phyloP scores from a whole-genome alignment of 306 rosid species.

The Trifolium fragiferum region DNA sequence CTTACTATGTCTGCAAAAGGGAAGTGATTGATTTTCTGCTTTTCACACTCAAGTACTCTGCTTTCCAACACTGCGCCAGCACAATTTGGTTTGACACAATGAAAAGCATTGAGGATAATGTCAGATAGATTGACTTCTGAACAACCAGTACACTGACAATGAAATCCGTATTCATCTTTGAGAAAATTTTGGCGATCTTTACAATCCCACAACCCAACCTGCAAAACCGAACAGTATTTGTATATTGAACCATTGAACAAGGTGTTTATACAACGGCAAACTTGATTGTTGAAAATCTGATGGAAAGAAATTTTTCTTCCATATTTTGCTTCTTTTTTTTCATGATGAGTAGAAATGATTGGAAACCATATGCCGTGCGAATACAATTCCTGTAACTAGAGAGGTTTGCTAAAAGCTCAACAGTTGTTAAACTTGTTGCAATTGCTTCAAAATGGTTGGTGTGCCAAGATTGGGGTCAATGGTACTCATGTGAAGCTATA shows the following conservation, averaged over 20 bases:
- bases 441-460: constrained; percentile 16
- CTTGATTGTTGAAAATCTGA: constrained; percentile 8
- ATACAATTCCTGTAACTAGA: constrained; percentile 17
- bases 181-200: constrained; percentile 72
- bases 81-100: constrained; percentile 65
- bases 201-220: constrained; percentile 91
- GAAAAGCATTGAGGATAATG: constrained; percentile 70
- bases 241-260: constrained; percentile 35
- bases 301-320: neutral
- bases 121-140: constrained; percentile 68
- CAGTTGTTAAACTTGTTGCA: constrained; percentile 13
- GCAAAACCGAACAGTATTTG: constrained; percentile 41
- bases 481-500: constrained; percentile 22
- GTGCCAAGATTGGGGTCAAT: constrained; percentile 18
- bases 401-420: constrained; percentile 16
- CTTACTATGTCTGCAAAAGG: constrained; percentile 39
- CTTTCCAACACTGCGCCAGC: constrained; percentile 73
- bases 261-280: constrained; percentile 21
- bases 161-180: constrained; percentile 71
- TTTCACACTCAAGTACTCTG: constrained; percentile 60
- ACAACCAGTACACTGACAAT: constrained; percentile 77
- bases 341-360: constrained; percentile 6
- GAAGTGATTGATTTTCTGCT: constrained; percentile 50
- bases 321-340: constrained; percentile 7
- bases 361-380: constrained; percentile 21